Base-by-base conservation (phyloP, 805 yeast species). In the Cyberlindnera saturnus region DNA sequence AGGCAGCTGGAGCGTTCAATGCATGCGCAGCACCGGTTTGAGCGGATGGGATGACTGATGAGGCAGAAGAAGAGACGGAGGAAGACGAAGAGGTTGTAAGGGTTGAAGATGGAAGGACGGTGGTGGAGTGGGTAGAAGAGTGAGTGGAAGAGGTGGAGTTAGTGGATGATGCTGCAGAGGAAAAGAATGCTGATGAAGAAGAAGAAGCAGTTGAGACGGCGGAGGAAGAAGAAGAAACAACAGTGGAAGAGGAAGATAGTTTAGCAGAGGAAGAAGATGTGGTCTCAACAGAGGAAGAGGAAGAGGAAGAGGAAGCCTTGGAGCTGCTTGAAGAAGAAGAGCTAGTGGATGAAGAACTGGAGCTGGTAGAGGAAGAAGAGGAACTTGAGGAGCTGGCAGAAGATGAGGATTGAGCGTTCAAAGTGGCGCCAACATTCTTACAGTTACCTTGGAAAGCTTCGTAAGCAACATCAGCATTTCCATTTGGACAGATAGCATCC, bases 401-500 rank as follows among this genome's bases (percentile, higher is more conserved):
- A 6, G 63, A 46, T 14, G 67, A 38, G 14, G 73, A 49, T 7
- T 66, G 45, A 7, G 67, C 44, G 19, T 52, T 55, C 30, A 67
- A 61, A 18, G 59, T 47, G 40, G 67, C 71, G 45, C 73, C 70
- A 51, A 66, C 71, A 47, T 68, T 73, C 10, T 62, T 45, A 66
- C 90, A 84, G 17, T 78, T 55, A 45, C 62, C 50, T 58, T 75
- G 59, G 63, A 86, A 85, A 17, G 81, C 73, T 29, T 71, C 47
- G 56, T 67, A 68, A 47, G 96, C 96, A 42, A 70, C 60, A 40
- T 65, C 76, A 33, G 79, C 70, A 36, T 70, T 64, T 49, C 73
- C 83, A 55, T 71, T 64, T 53, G 95, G 90, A 70, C 97, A 89
- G 47, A 69, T 74, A 46, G 70, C 60, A 44, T 73, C 66, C 65